Conservation (phyloP, 2,329 filamentous ascomycete species). For the Chrysoporthe puriensis region DNA sequence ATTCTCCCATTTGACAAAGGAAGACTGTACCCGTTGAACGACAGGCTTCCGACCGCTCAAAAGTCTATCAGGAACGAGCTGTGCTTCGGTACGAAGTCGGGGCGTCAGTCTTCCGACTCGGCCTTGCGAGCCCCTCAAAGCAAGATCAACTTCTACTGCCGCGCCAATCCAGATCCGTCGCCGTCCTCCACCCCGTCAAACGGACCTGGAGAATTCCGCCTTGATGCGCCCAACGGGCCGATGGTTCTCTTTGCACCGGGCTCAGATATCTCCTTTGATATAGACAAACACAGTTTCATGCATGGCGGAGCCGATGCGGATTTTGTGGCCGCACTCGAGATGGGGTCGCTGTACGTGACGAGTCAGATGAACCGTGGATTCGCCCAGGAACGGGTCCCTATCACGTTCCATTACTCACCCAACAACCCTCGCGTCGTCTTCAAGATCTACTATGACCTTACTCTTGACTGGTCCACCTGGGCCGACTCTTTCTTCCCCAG, state of each 20-base stretch:
- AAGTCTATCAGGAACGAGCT: background rate
- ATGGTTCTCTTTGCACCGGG: background rate
- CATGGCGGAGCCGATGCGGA: background rate
- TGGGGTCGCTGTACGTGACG: too few relatives aligned
- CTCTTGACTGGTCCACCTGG: background rate
- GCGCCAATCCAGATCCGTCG: background rate
- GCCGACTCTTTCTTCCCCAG: conserved; percentile 7
- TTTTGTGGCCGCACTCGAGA: background rate
- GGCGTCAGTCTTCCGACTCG: background rate
- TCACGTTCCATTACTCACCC: background rate
- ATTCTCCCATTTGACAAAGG: background rate
- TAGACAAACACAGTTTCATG: conserved; percentile 1
- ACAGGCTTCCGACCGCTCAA: background rate
- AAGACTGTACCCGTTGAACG: too few relatives aligned
- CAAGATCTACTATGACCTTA: conserved; percentile 8
- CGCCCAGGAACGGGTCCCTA: background rate
- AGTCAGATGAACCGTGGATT: background rate
- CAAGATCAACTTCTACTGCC: conserved; percentile 4
- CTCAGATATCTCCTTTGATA: conserved; percentile 1
- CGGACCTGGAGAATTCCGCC: background rate
- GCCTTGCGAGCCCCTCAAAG: background rate
- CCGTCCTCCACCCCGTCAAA: background rate
- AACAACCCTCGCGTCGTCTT: background rate
- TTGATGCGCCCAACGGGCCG: background rate
- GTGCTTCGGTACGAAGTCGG: background rate